phyloP scores from a whole-genome alignment of 192 early-diverging fungal genomes.

The Coemansia sp. region DNA sequence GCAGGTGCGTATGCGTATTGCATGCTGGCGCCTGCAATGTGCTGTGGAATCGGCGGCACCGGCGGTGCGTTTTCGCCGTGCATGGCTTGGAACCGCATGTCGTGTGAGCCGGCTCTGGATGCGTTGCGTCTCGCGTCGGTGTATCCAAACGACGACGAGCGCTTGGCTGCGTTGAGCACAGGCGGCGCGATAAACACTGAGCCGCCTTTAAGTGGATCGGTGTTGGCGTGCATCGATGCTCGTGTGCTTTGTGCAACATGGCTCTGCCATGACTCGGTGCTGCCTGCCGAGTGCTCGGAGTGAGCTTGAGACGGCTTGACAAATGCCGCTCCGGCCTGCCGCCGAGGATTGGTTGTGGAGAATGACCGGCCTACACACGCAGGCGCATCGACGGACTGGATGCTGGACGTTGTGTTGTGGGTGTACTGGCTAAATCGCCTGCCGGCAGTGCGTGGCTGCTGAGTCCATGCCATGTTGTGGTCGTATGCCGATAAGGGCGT shows the following conservation, averaged over 20 bases:
- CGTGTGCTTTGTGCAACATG: constrained; percentile 21
- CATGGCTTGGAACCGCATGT: constrained; percentile 2
- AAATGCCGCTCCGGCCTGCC: constrained; percentile 31
- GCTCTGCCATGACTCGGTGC: constrained; percentile 53
- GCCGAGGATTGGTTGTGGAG: constrained; percentile 13
- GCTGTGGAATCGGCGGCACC: constrained; percentile 41
- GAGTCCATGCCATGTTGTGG: constrained; percentile 6
- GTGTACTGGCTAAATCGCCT: constrained; percentile 17
- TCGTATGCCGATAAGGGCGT: constrained; percentile 9
- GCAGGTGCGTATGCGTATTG: not conserved
- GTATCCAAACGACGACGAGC: constrained; percentile 28
- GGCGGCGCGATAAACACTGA: constrained; percentile 30
- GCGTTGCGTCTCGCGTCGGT: not conserved
- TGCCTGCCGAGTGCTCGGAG: constrained; percentile 20
- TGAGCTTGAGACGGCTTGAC: constrained; percentile 16
- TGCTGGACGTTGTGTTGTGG: not conserved
- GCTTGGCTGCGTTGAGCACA: constrained; percentile 7
- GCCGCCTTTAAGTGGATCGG: constrained; percentile 31
- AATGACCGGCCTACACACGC: not conserved
- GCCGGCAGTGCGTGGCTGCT: constrained; percentile 8
- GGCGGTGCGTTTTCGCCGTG: constrained; percentile 16
- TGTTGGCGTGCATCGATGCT: constrained; percentile 29
- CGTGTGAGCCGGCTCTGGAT: not conserved
- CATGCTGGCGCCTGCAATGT: not conserved
- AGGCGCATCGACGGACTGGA: constrained; percentile 1